phyloP scores from a whole-genome alignment of 2,329 filamentous ascomycete species.

The Madurella fahalii region DNA sequence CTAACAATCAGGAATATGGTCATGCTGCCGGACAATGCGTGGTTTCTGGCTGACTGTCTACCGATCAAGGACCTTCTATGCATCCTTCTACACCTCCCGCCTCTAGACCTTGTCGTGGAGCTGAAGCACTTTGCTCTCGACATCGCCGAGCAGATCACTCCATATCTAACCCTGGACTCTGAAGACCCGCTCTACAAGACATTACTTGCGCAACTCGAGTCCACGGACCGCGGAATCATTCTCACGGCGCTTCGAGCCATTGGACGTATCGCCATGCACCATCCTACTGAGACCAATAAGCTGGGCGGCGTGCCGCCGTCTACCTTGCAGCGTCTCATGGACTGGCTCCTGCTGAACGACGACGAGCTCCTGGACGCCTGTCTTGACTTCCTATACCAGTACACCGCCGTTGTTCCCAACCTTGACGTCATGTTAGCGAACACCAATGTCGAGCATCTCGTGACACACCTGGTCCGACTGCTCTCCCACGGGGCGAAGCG shows the following conservation, averaged over 20 bases:
- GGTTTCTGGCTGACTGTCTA: conserved; percentile 70
- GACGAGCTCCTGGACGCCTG: conserved; percentile 85
- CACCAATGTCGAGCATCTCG: conserved; percentile 61
- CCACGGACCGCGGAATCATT: conserved; percentile 75
- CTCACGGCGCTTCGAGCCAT: conserved; percentile 77
- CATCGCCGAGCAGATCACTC: conserved; percentile 85
- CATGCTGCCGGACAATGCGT: conserved; percentile 84
- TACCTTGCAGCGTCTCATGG: conserved; percentile 63
- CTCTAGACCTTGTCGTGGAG: conserved; percentile 69
- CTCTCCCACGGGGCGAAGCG: conserved; percentile 69
- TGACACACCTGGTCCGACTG: conserved; percentile 74
- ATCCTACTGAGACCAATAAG: conserved; percentile 68
- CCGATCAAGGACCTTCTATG: conserved; percentile 78
- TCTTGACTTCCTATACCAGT: conserved; percentile 93
- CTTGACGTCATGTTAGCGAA: conserved; percentile 66
- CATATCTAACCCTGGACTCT: conserved; percentile 67
- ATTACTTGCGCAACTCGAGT: conserved; percentile 60
- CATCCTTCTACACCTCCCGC: conserved; percentile 74
- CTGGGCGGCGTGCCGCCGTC: conserved; percentile 65
- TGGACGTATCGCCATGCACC: conserved; percentile 81
- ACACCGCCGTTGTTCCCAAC: conserved; percentile 80
- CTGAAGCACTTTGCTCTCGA: conserved; percentile 88
- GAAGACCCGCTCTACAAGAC: conserved; percentile 76
- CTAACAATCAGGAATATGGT: conserved; percentile 94
- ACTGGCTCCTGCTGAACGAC: conserved; percentile 78